Evolutionary conservation across 805 yeast genomes (phyloP), one percentile per base, ranked within the genome.

Genomic region (Blastobotrys mokoenaii): DNA sequence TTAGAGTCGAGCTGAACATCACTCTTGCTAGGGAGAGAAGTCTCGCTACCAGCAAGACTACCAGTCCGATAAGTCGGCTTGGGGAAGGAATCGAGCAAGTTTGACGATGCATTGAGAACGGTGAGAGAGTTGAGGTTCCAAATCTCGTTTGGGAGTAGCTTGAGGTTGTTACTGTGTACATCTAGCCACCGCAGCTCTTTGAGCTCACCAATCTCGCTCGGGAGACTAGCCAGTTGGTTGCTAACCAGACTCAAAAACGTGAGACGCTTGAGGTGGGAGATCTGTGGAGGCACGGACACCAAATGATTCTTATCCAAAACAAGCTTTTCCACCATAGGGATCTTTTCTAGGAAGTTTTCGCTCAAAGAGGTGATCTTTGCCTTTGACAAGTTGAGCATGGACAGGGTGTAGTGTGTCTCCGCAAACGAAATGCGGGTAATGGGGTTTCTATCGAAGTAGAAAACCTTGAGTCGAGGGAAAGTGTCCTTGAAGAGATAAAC

Each of bases 361-460:
- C 89, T 82, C 25, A 93, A 68, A 5, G 84, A 71, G 0, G 96
- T 77, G 41, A 93, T 67, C 55, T 85, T 87, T 1, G 96, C 96
- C 57, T 83, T 84, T 8, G 84, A 77, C 44, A 93, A 67, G 50
- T 87, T 87, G 41, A 93, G 69, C 14, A 79, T 77, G 1, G 87
- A 80, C 60, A 88, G 69, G 50, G 76, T 72, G 9, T 71, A 69
- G 61, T 85, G 75, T 14, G 66, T 61, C 30, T 75, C 76, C 32
- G 65, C 66, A 50, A 80, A 74, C 25, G 69, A 69, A 51, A 85
- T 72, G 46, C 76, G 72, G 0, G 96, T 87, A 45, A 88, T 76
- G 3, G 96, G 97, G 60, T 88, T 89, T 58, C 83, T 76, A 58
- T 84, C 88, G 40, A 88, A 68, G 57, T 82, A 84, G 35, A 89